Evolutionary conservation across 2,329 filamentous ascomycete species (phyloP).

Genomic region (Talaromyces pinophilus): DNA sequence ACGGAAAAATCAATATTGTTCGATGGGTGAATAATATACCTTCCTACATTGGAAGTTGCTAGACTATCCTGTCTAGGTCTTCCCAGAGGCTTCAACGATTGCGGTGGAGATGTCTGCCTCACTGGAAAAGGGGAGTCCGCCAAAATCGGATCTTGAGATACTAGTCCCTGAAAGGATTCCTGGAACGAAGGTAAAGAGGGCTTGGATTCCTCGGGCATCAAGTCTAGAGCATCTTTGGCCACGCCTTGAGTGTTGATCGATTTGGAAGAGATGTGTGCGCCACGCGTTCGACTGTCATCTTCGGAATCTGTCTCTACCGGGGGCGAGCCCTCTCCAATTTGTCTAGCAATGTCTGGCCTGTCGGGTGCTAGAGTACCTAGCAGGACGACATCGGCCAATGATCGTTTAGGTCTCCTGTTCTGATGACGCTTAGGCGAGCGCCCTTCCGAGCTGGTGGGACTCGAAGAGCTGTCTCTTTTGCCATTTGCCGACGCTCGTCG

Average conservation of each 20-base stretch:
- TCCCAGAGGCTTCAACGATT: background rate
- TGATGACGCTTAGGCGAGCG: conserved; percentile 40
- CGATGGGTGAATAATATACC: conserved; percentile 37
- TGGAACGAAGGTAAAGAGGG: conserved; percentile 19
- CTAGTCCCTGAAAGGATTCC: conserved; percentile 13
- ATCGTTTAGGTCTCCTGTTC: conserved; percentile 32
- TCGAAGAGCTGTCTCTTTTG: conserved; percentile 30
- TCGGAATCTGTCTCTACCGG: conserved; percentile 34
- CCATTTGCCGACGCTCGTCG: conserved; percentile 28
- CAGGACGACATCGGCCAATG: conserved; percentile 66
- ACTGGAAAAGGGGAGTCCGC: background rate
- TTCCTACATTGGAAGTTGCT: conserved; percentile 35
- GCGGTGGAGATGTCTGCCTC: background rate
- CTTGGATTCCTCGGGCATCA: background rate
- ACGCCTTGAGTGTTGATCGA: background rate
- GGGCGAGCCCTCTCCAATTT: conserved; percentile 58
- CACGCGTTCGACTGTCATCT: conserved; percentile 17
- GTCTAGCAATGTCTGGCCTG: conserved; percentile 63
- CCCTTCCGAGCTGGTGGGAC: conserved; percentile 35
- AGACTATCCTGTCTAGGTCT: conserved; percentile 28
- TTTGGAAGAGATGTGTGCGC: conserved; percentile 3
- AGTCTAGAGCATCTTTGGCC: conserved; percentile 13
- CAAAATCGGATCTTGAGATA: conserved; percentile 6
- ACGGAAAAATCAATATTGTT: conserved; percentile 40
- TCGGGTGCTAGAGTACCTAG: conserved; percentile 66